Evolutionary conservation across 345 rosid species (phyloP), one percentile per base, ranked within the genome.

Genomic region (Microthlaspi erraticum): DNA sequence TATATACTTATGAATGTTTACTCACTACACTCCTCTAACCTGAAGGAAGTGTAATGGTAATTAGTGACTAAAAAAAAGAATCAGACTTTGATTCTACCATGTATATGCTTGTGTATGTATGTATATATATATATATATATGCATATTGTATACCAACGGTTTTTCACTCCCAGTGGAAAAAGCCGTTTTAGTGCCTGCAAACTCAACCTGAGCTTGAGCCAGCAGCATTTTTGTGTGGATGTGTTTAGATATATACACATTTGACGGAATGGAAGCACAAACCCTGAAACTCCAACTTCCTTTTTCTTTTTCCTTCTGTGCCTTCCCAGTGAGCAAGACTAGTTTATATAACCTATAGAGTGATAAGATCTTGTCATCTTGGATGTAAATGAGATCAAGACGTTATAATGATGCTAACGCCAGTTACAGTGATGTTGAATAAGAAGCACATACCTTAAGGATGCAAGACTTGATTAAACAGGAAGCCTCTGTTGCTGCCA

Each of bases 51-150:
- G 74, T 68, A 60, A 34, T 55, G 41, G 75, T 63, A 59, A 59
- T 32, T 18, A 69, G 31, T 26, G 23, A 55, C 74, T 36, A 2
- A 62, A n/a, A 16, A 53, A 60, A 75, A 69, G 79, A 76, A 76
- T 76, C 79, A 76, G 70, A 69, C 41, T 39, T 55, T 76, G 79
- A 76, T 76, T 76, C 79, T 39, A 63, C 66, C 11, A 56, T 63
- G 75, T 69, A 70, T 55, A 76, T 63, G 79, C 69, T 50, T 37
- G 74, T 76, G 60, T 76, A 60, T 60, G 39, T 74, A 66, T 73
- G 44, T 72, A 0, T 49, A 36, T 33, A 14, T 71, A 34, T 53
- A n/a, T n/a, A n/a, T n/a, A n/a, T n/a, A n/a, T n/a, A n/a, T n/a
- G n/a, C n/a, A n/a, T n/a, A n/a, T n/a, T n/a, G n/a, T n/a, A n/a